A percentile compares a stretch with the other conserved stretches of the same genome.
Conservation (phyloP, 1,139 yeast genomes). For the Pneumocystis wakefieldiae region DNA sequence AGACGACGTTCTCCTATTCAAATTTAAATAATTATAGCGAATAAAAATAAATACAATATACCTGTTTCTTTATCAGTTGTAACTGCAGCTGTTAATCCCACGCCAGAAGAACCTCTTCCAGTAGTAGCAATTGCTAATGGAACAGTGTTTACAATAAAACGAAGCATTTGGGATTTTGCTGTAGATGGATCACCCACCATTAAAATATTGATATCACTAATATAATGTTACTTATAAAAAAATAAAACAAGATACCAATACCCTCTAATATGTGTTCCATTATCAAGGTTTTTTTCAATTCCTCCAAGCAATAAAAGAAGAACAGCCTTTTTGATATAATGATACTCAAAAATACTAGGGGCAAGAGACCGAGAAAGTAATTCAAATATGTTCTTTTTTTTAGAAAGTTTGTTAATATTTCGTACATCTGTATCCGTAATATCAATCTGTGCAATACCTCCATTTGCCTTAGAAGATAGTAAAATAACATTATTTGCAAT, state of each 20-base stretch:
- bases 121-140: constrained; percentile 94
- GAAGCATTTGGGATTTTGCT: constrained; percentile 86
- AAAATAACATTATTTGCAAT: constrained; percentile 83
- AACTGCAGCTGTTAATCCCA: constrained; percentile 98
- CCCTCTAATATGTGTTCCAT: constrained; percentile 82
- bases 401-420: constrained; percentile 66
- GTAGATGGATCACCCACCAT: constrained; percentile 99
- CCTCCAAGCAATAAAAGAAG: constrained; percentile 87
- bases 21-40: background rate
- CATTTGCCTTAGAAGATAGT: constrained; percentile 66
- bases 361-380: constrained; percentile 75
- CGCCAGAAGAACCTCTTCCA: constrained; percentile 98
- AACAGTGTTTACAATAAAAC: constrained; percentile 91
- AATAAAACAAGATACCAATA: background rate
- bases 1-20: constrained; percentile 67
- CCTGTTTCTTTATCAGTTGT: constrained; percentile 82
- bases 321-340: constrained; percentile 79
- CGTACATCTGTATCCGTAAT: constrained; percentile 74
- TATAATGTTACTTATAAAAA: background rate
- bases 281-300: constrained; percentile 80
- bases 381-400: constrained; percentile 57
- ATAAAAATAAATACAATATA: background rate
- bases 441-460: constrained; percentile 61
- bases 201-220: constrained; percentile 81
- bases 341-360: constrained; percentile 91